Conservation (phyloP, 306 rosid genomes). For the Carpinus fangiana region DNA sequence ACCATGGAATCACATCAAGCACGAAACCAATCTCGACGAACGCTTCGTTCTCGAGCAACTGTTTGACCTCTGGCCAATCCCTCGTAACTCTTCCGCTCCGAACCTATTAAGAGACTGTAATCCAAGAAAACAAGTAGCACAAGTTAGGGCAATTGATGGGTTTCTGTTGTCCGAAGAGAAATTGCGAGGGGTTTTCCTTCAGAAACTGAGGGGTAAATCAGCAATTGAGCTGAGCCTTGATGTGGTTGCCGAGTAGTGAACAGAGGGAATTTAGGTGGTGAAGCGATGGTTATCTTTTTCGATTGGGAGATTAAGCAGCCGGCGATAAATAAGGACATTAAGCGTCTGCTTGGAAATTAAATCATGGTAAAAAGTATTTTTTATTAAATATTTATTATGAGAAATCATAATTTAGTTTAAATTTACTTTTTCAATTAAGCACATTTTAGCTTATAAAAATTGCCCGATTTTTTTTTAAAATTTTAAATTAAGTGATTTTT, state of each 20-base stretch:
- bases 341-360: too few relatives aligned
- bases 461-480: too few relatives aligned
- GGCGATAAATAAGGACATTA: slow-evolving; percentile 37
- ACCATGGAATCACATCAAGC: not conserved
- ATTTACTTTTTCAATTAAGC: too few relatives aligned
- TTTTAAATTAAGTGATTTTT: too few relatives aligned
- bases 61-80: slow-evolving; percentile 42
- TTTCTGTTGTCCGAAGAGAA: slow-evolving; percentile 66
- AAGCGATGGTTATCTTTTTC: slow-evolving; percentile 68
- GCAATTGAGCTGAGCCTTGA: slow-evolving; percentile 61
- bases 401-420: too few relatives aligned
- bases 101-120: not conserved
- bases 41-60: slow-evolving; percentile 52
- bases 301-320: slow-evolving; percentile 77
- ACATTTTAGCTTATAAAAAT: too few relatives aligned
- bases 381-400: too few relatives aligned
- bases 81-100: not conserved
- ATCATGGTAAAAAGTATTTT: too few relatives aligned
- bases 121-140: slow-evolving; percentile 1
- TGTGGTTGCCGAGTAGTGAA: slow-evolving; percentile 50
- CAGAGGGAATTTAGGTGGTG: slow-evolving; percentile 63
- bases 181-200: slow-evolving; percentile 77
- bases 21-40: slow-evolving; percentile 36
- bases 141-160: slow-evolving; percentile 48
- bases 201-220: slow-evolving; percentile 62